Base-by-base conservation (phyloP, 2,329 filamentous ascomycete species). In the Fonsecaea pugnacius region DNA sequence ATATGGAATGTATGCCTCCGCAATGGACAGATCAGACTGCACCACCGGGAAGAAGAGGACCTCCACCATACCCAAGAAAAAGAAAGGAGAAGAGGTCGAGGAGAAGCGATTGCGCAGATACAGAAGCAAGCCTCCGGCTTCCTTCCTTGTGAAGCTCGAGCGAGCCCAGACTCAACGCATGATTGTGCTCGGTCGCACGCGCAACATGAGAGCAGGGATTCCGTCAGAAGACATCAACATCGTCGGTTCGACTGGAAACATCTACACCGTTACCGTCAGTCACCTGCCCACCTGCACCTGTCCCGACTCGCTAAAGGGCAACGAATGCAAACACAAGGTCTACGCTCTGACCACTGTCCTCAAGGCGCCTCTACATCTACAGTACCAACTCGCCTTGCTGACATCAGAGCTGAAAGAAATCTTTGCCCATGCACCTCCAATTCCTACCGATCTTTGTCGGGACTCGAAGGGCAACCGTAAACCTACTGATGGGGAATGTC, bases 301-400 rank as follows among this genome's bases (percentile, higher is more conserved):
- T 72, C 84, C 84, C 0, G 82, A 87, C 73, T 77, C 77, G 7
- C 65, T 53, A 36, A 84, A 84, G 63, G 83, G 85, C 4, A 83
- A 85, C 51, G 83, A 87, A 70, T 89, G 87, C 80, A 89, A 89
- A 72, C 67, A 62, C 65, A 63, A 82, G 80, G 80, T 87, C 24
- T 71, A 72, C 38, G 69, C 65, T 16, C 80, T 88, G 62, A 75
- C 83, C 55, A 82, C 84, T 30, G 82, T 86, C 1, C 78, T 89
- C 48, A 87, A 85, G 75, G 84, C 81, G 1, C 82, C 82, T 0
- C 75, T 79, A 43, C 73, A 87, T 36, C 77, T 88, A 1, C 80
- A 81, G 54, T 88, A 87, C 65, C 86, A 89, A 71, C 75, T 85
- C 30, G 85, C 86, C 2, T 83, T 88, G 68, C 75, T 87, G n/a